phyloP scores from a whole-genome alignment of 352 stramenopile species.

The Thraustochytrium sp. region DNA sequence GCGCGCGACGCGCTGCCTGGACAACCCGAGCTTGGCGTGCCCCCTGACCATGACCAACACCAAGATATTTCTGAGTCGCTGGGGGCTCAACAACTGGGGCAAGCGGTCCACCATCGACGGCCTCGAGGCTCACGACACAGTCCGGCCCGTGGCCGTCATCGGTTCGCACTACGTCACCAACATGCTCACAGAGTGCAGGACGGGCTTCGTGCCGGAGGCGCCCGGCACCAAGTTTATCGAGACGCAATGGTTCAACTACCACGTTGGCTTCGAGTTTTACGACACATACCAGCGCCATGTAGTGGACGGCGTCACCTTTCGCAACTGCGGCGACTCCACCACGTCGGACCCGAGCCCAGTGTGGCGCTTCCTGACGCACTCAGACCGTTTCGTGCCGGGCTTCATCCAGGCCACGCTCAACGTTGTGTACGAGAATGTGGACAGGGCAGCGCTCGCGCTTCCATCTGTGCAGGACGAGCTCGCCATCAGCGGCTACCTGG shows the following conservation, averaged over 20 bases:
- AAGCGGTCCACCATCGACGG: not conserved
- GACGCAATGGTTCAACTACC: not conserved
- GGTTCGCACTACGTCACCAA: constrained; percentile 18
- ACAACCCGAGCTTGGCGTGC: not conserved
- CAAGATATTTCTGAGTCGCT: constrained; percentile 27
- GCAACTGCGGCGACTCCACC: constrained; percentile 4
- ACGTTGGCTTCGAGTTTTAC: constrained; percentile 13
- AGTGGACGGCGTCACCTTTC: not conserved
- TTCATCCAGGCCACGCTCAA: not conserved
- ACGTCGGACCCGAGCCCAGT: not conserved
- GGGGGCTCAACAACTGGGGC: constrained; percentile 26
- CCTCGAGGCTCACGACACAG: not conserved
- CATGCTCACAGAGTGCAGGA: not conserved
- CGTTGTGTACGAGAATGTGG: constrained; percentile 1
- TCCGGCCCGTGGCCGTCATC: not conserved
- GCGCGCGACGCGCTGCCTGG: not conserved
- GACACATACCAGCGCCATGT: constrained; percentile 11
- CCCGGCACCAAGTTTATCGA: not conserved
- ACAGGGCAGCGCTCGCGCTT: not conserved
- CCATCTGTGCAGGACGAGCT: not conserved
- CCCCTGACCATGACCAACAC: not conserved
- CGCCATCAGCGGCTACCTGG: not conserved
- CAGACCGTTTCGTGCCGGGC: not conserved
- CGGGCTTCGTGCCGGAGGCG: not conserved
- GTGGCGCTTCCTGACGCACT: constrained; percentile 24